Conservation (phyloP, 331 rosid genomes). For the Stylosanthes scabra region DNA sequence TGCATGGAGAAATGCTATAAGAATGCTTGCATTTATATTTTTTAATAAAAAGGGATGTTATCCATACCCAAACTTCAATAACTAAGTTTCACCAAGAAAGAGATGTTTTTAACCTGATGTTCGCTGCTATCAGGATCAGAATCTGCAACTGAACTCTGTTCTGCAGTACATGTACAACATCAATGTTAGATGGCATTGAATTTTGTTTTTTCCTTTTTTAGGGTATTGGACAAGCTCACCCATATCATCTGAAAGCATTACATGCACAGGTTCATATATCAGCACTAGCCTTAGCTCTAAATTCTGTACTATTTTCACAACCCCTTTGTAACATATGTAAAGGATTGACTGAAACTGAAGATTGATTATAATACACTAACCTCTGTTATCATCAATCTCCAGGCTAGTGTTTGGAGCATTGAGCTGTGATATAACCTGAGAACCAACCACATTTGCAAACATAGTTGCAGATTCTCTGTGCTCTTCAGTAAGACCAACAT, state of each 20-base stretch:
- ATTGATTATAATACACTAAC: constrained; percentile 49
- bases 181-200: constrained; percentile 33
- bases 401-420: constrained; percentile 57
- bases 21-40: constrained; percentile 10
- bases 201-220: background rate
- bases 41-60: background rate
- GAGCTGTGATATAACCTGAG: constrained; percentile 96
- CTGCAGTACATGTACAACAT: constrained; percentile 58
- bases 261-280: constrained; percentile 9
- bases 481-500: constrained; percentile 98
- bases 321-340: constrained; percentile 23
- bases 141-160: constrained; percentile 51
- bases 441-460: constrained; percentile 94
- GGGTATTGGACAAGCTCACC: constrained; percentile 24
- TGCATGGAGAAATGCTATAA: constrained; percentile 43
- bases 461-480: constrained; percentile 95
- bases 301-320: constrained; percentile 23
- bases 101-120: constrained; percentile 64
- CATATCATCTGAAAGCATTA: constrained; percentile 23
- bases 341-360: constrained; percentile 16
- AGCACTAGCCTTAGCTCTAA: constrained; percentile 32
- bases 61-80: constrained; percentile 36
- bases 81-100: constrained; percentile 32
- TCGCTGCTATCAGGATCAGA: constrained; percentile 59
- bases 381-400: constrained; percentile 56